These are phyloP conservation scores for Verticillium longisporum DNA, from an alignment of 2,329 filamentous ascomycete species.

Conservation along the genomic window DNA sequence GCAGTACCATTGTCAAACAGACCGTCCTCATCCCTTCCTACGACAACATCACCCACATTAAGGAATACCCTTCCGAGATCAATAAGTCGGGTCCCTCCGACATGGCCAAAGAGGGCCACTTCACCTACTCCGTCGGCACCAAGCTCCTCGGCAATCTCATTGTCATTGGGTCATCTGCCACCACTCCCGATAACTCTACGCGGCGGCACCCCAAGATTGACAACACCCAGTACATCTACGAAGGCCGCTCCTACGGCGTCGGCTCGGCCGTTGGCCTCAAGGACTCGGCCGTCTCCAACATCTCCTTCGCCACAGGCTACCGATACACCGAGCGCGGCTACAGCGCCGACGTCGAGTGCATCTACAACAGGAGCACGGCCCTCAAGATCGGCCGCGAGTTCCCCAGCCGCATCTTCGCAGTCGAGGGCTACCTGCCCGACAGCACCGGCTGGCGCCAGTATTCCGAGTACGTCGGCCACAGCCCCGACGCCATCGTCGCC, in stretches of 20 bases:
- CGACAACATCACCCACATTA: constrained; percentile 12
- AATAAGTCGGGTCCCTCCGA: constrained; percentile 8
- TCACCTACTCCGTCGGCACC: constrained; percentile 17
- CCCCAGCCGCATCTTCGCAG: constrained; percentile 6
- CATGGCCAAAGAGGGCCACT: constrained; percentile 12
- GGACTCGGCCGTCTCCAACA: constrained; percentile 4
- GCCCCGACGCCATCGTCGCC: constrained; percentile 19
- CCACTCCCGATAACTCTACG: constrained; percentile 10
- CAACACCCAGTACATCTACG: constrained; percentile 16
- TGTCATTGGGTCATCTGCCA: constrained; percentile 13
- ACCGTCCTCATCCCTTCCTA: constrained; percentile 15
- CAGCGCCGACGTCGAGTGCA: constrained; percentile 21
- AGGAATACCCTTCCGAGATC: constrained; percentile 17
- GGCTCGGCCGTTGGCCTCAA: constrained; percentile 17
- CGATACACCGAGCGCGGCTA: constrained; percentile 26
- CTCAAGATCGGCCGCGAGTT: constrained; percentile 14
- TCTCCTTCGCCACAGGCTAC: constrained; percentile 13
- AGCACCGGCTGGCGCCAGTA: constrained; percentile 13
- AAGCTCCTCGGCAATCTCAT: constrained; percentile 15
- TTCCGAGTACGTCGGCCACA: constrained; percentile 22
- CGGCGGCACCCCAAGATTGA: constrained; percentile 17
- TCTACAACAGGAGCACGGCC: constrained; percentile 25
- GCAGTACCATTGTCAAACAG: constrained; percentile 1
- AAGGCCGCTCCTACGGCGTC: constrained; percentile 19
- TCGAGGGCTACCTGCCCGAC: constrained; percentile 4